phyloP scores from a whole-genome alignment of 1,139 yeast species.

The Magnusiomyces fungicola region DNA sequence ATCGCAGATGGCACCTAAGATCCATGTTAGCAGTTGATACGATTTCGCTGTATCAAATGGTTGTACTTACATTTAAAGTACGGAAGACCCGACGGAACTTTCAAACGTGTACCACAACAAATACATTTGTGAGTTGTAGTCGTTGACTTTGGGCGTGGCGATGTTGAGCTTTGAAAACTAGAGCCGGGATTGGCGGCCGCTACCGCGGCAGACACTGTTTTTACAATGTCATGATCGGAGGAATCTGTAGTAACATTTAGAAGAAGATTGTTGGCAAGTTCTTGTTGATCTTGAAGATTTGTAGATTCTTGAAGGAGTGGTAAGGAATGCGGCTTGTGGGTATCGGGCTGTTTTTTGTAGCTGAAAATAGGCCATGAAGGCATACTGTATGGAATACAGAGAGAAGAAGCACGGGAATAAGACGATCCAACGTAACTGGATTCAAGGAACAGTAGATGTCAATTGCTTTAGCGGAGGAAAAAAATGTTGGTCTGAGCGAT shows the following conservation, averaged over 20 bases:
- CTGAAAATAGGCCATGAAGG: neutral
- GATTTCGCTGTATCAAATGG: neutral
- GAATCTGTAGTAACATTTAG: constrained; percentile 16
- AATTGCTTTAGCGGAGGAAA: too few species aligned
- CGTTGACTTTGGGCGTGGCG: constrained; percentile 1
- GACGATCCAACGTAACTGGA: too few species aligned
- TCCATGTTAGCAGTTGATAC: neutral
- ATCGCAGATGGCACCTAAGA: constrained; percentile 22
- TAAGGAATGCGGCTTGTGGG: neutral
- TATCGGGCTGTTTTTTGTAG: neutral
- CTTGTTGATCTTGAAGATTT: neutral
- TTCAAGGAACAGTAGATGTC: too few species aligned
- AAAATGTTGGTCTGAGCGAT: too few species aligned
- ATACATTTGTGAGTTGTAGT: constrained; percentile 26
- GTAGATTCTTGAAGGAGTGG: neutral
- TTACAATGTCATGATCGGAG: constrained; percentile 14
- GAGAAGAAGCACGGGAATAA: too few species aligned
- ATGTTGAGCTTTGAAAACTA: too few species aligned
- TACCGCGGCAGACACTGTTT: constrained; percentile 17
- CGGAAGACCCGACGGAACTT: constrained; percentile 40
- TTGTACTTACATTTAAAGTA: constrained; percentile 45
- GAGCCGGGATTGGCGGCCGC: neutral
- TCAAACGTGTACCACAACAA: constrained; percentile 58
- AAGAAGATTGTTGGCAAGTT: constrained; percentile 1
- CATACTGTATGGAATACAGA: too few species aligned